Percentiles rank a stretch among this genome's conserved stretches.
Evolutionary conservation across 768 basidiomycete species (phyloP).

Genomic region (Tylopilus subfusipes): DNA sequence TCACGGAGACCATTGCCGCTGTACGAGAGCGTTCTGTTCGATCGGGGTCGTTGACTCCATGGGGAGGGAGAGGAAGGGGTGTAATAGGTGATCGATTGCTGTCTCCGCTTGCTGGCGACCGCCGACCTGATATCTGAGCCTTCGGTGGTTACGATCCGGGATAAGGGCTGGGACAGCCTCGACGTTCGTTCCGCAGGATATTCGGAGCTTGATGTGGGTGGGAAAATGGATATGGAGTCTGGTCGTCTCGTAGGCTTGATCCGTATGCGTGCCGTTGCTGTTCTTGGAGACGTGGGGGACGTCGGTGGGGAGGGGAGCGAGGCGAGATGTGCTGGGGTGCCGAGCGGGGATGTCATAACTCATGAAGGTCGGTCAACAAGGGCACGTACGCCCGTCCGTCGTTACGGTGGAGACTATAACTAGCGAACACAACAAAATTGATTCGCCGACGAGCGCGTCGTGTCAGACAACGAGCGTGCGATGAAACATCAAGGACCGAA

Average conservation of each 20-base stretch:
- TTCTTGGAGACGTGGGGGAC: slow-evolving; percentile 12
- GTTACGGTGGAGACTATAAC: slow-evolving; percentile 4
- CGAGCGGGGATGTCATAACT: background rate
- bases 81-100: slow-evolving; percentile 29
- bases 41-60: slow-evolving; percentile 12
- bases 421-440: too few relatives aligned
- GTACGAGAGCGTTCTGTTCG: slow-evolving; percentile 1
- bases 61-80: slow-evolving; percentile 27
- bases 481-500: background rate
- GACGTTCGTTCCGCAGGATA: background rate
- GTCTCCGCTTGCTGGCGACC: slow-evolving; percentile 16
- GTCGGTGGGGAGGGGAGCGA: slow-evolving; percentile 21
- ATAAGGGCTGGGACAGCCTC: slow-evolving; percentile 4
- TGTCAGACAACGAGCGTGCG: slow-evolving; percentile 1
- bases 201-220: background rate
- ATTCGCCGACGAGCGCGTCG: background rate
- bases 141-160: background rate
- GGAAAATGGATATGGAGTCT: background rate
- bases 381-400: background rate
- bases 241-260: slow-evolving; percentile 10
- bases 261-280: slow-evolving; percentile 9
- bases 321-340: background rate
- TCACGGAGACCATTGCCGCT: slow-evolving; percentile 1
- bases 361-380: background rate
- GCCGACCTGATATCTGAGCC: background rate